Evolutionary conservation across 2,329 filamentous ascomycete species (phyloP).

Genomic region (Parasarocladium wereldwijsianum): DNA sequence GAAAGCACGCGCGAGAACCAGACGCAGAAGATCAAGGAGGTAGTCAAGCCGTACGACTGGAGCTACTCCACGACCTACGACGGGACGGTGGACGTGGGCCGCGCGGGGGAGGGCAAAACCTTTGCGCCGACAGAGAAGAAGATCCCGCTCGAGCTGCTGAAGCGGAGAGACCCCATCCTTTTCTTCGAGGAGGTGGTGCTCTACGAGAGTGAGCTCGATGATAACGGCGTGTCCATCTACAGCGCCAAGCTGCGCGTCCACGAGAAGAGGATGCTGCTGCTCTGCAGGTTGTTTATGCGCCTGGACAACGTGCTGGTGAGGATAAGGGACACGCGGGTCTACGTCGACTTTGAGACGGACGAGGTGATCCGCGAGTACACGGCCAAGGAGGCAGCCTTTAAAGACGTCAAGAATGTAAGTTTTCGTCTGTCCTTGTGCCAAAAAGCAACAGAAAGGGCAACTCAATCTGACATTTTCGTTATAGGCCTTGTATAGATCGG

Average conservation of each 20-base stretch:
- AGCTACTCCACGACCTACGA: slow-evolving; percentile 84
- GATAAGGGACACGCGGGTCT: slow-evolving; percentile 79
- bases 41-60: slow-evolving; percentile 96
- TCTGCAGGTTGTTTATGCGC: slow-evolving; percentile 81
- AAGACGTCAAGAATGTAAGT: slow-evolving; percentile 56
- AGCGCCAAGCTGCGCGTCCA: slow-evolving; percentile 90
- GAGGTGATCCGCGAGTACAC: slow-evolving; percentile 83
- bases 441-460: neutral
- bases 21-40: slow-evolving; percentile 77
- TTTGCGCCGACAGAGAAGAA: slow-evolving; percentile 20
- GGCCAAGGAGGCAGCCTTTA: slow-evolving; percentile 71
- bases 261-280: slow-evolving; percentile 71
- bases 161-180: slow-evolving; percentile 79
- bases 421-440: neutral
- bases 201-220: slow-evolving; percentile 94
- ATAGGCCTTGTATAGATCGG: slow-evolving; percentile 33
- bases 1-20: slow-evolving; percentile 52
- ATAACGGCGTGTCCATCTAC: slow-evolving; percentile 86
- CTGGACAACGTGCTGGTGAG: slow-evolving; percentile 81
- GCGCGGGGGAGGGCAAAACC: slow-evolving; percentile 10
- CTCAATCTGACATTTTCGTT: slow-evolving; percentile 1
- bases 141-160: slow-evolving; percentile 78
- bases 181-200: slow-evolving; percentile 95
- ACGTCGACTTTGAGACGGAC: slow-evolving; percentile 70
- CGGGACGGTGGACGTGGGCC: slow-evolving; percentile 41